phyloP scores from a whole-genome alignment of 371 early-diverging fungal genomes.

The Mortierella sp. region DNA sequence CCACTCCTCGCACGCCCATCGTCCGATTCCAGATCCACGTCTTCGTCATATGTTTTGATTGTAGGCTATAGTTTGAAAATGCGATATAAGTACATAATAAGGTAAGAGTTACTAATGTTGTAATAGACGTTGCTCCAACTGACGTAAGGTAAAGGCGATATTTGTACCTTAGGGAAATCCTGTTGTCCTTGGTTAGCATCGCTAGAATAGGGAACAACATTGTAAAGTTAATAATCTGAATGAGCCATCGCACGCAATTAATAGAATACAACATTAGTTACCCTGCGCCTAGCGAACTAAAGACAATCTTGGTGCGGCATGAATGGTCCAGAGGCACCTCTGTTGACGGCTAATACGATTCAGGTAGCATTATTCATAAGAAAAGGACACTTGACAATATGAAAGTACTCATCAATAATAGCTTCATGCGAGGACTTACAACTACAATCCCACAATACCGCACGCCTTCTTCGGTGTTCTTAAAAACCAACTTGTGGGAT shows the following conservation, averaged over 20 bases:
- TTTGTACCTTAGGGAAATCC: conserved; percentile 40
- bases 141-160: neutral
- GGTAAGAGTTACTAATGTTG: neutral
- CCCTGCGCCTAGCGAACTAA: conserved; percentile 41
- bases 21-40: conserved; percentile 72
- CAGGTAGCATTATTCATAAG: neutral
- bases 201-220: conserved; percentile 1
- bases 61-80: conserved; percentile 61
- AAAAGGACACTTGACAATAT: too few species aligned
- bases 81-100: neutral
- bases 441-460: conserved; percentile 76
- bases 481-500: conserved; percentile 77
- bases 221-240: neutral
- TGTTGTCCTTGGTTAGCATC: conserved; percentile 19
- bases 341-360: conserved; percentile 34
- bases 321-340: conserved; percentile 75
- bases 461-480: conserved; percentile 78
- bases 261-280: neutral
- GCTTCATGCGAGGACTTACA: conserved; percentile 22
- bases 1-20: conserved; percentile 38
- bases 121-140: neutral
- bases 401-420: neutral
- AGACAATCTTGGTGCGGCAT: conserved; percentile 58
- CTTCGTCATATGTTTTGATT: conserved; percentile 81
- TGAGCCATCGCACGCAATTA: neutral